Conservation (phyloP, 179 eudicot genomes). For the Carnegiea gigantea region DNA sequence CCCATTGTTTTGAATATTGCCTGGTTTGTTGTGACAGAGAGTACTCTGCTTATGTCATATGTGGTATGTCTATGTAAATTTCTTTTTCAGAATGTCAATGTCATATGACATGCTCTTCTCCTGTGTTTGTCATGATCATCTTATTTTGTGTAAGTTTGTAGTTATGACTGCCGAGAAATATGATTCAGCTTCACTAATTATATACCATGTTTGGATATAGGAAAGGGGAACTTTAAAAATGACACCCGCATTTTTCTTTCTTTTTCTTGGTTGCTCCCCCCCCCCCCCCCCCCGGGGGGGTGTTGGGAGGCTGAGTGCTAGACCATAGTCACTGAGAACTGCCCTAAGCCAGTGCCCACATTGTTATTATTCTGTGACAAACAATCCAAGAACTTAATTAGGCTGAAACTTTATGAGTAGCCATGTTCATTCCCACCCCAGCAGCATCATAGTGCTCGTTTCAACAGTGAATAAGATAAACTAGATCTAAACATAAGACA, state of each 20-base stretch:
- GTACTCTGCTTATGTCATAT: background rate
- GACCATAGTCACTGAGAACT: background rate
- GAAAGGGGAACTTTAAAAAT: background rate
- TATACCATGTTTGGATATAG: background rate
- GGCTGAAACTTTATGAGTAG: background rate
- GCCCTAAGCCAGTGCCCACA: background rate
- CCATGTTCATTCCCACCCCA: background rate
- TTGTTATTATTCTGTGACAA: background rate
- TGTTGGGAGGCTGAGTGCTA: background rate
- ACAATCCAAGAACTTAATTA: background rate
- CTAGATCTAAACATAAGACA: background rate
- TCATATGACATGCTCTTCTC: slow-evolving; percentile 5
- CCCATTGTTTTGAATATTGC: slow-evolving; percentile 32
- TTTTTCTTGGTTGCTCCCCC: too few relatives aligned
- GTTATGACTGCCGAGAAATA: background rate
- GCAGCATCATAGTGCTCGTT: background rate
- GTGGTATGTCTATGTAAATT: slow-evolving; percentile 10
- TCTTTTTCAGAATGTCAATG: slow-evolving; percentile 20
- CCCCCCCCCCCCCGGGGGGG: too few relatives aligned
- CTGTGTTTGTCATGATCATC: slow-evolving; percentile 16
- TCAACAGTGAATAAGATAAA: background rate
- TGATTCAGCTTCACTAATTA: background rate
- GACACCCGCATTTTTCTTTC: background rate
- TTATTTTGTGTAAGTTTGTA: slow-evolving; percentile 7
- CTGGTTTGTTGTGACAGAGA: slow-evolving; percentile 23